Conservation (phyloP, 129 eudicot genomes). For the Arctium lappa region DNA sequence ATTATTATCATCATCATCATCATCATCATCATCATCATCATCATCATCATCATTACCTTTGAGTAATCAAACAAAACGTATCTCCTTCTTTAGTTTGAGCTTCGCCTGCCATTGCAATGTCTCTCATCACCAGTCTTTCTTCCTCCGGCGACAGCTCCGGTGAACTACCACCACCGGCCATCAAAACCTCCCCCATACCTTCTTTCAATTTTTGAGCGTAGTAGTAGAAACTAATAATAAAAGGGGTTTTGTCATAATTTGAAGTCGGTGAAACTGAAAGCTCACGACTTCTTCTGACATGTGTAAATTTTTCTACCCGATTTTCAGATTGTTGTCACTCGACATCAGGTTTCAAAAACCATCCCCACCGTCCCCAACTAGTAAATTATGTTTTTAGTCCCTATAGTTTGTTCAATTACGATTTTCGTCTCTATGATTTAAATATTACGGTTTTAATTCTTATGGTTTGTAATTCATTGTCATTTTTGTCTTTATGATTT, state of each 20-base stretch:
- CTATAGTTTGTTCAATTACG: not conserved
- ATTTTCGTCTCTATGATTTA: not conserved
- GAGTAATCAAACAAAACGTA: slow-evolving; percentile 68
- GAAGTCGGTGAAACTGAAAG: slow-evolving; percentile 26
- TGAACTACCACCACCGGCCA: slow-evolving; percentile 6
- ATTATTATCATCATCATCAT: not conserved
- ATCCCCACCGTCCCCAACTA: not conserved
- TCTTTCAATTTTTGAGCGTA: not conserved
- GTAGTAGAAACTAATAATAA: no score
- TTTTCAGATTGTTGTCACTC: not conserved
- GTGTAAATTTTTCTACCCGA: slow-evolving; percentile 10
- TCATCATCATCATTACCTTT: slow-evolving; percentile 28
- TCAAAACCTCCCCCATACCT: slow-evolving; percentile 23
- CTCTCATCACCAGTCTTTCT: slow-evolving; percentile 60
- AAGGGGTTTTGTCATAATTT: not conserved
- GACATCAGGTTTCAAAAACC: slow-evolving; percentile 1
- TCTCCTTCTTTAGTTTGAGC: slow-evolving; percentile 72
- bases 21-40: no score
- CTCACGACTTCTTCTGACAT: slow-evolving; percentile 7
- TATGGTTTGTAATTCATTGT: no score
- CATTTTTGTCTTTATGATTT: no score
- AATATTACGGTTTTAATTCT: not conserved
- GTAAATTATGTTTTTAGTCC: not conserved
- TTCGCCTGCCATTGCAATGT: slow-evolving; percentile 68
- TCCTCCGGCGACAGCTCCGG: slow-evolving; percentile 72